Evolutionary conservation across 2,329 filamentous ascomycete species (phyloP), one percentile per base, ranked within the genome.

Genomic region (Pyrenochaeta sp.): DNA sequence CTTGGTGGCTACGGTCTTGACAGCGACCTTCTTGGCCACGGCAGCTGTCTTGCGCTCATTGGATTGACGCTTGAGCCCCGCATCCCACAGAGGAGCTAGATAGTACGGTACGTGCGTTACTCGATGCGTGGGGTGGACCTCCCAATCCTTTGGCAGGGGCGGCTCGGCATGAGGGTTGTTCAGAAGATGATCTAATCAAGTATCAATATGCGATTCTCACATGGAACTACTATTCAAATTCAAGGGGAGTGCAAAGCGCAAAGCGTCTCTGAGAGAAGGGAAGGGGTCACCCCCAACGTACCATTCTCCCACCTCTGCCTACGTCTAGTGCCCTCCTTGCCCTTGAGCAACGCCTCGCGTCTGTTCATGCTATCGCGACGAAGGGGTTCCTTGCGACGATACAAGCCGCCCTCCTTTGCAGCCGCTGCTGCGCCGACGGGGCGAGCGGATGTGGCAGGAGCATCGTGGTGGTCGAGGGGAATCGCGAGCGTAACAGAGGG

Each of bases 231-330:
- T n/a, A n/a, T n/a, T n/a, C n/a, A n/a, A n/a, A n/a, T n/a, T n/a
- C n/a, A n/a, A n/a, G n/a, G n/a, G n/a, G n/a, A n/a, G n/a, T n/a
- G 35, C 22, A 9, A 27, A 34, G 39, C 39, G 43, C 42, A 47
- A 27, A 46, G 39, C 46, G 40, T 45, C 47, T 32, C 31, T 39
- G 30, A 50, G 46, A 32, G 42, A 40, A 35, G 14, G 39, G 38
- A 29, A 36, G 35, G 35, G 41, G 35, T 27, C 30, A 30, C 29
- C 45, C 32, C 39, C 36, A 30, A 54, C 38, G 40, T 68, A 95
- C 90, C 89, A 72, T 97, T 99, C 77, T 99, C 94, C 91, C 92
- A 97, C 42, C 93, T 82, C 60, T 93, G 86, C 35, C 93, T 81
- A 62, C 93, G 86, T 23, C 93, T 83, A 60, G 85, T 93, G 22